phyloP scores from a whole-genome alignment of 495 filamentous ascomycete genomes.

The Penicillium soppii region DNA sequence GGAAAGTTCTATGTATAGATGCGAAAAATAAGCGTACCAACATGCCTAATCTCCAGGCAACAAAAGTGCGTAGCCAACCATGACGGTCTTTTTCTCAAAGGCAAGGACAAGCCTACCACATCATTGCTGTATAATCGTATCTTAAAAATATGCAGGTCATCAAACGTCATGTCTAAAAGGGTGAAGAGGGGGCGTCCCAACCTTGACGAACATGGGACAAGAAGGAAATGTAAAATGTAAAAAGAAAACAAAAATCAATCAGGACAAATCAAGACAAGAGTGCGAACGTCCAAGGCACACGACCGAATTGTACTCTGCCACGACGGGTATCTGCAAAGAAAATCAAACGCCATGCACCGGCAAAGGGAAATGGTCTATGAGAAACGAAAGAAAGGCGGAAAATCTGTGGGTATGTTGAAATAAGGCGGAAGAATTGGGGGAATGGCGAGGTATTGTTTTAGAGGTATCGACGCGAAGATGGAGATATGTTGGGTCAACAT shows the following conservation, averaged over 20 bases:
- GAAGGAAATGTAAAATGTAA: constrained; percentile 1
- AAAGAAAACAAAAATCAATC: constrained; percentile 1
- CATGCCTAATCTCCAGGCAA: background rate
- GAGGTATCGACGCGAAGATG: background rate
- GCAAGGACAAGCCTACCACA: background rate
- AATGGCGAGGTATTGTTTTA: background rate
- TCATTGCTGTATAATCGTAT: constrained; percentile 6
- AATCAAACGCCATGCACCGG: constrained; percentile 17
- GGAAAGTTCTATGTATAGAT: background rate
- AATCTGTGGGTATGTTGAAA: background rate
- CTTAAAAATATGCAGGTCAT: constrained; percentile 10
- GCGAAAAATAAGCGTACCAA: background rate
- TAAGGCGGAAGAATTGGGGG: background rate
- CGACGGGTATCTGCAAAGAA: constrained; percentile 20
- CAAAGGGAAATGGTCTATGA: constrained; percentile 6
- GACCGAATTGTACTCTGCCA: constrained; percentile 9
- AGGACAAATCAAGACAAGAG: background rate
- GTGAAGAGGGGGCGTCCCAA: background rate
- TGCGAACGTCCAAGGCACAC: constrained; percentile 1
- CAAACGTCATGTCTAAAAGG: constrained; percentile 4
- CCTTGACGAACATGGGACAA: background rate
- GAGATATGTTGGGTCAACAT: too few species aligned
- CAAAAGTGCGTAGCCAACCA: background rate
- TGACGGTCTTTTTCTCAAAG: background rate
- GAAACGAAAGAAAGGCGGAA: background rate